Conservation (phyloP, 2,329 filamentous ascomycete genomes). For the Coniochaeta prunicola region DNA sequence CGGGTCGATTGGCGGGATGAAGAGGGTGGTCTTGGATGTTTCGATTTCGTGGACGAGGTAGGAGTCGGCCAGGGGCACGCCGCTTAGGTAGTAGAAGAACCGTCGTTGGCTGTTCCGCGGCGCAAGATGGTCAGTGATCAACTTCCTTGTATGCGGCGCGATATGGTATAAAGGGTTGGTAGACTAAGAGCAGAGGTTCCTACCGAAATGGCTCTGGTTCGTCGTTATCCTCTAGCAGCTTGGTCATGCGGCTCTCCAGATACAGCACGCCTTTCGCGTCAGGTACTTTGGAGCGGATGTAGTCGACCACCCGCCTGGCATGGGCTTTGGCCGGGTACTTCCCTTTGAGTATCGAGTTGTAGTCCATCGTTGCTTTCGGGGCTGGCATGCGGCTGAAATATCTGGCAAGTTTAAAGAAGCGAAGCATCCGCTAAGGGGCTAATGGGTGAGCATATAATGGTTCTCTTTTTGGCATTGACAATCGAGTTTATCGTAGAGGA, state of each 20-base stretch:
- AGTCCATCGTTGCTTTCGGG: constrained; percentile 17
- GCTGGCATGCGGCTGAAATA: background rate
- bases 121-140: background rate
- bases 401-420: background rate
- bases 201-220: constrained; percentile 74
- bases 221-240: constrained; percentile 85
- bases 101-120: constrained; percentile 64
- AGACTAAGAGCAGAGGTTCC: background rate
- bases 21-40: constrained; percentile 69
- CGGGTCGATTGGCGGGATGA: constrained; percentile 83
- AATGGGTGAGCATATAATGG: background rate
- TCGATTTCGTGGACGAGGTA: constrained; percentile 75
- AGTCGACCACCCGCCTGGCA: constrained; percentile 73
- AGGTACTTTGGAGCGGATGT: constrained; percentile 61
- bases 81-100: constrained; percentile 91
- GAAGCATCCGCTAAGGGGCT: background rate
- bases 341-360: constrained; percentile 47
- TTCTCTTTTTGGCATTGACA: background rate
- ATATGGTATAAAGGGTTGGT: background rate
- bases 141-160: background rate
- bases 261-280: constrained; percentile 70
- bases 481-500: background rate
- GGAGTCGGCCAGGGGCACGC: constrained; percentile 72
- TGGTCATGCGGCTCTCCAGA: constrained; percentile 75
- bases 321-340: constrained; percentile 84